Conservation (phyloP, 768 basidiomycete genomes). For the Kwoniella sp. region DNA sequence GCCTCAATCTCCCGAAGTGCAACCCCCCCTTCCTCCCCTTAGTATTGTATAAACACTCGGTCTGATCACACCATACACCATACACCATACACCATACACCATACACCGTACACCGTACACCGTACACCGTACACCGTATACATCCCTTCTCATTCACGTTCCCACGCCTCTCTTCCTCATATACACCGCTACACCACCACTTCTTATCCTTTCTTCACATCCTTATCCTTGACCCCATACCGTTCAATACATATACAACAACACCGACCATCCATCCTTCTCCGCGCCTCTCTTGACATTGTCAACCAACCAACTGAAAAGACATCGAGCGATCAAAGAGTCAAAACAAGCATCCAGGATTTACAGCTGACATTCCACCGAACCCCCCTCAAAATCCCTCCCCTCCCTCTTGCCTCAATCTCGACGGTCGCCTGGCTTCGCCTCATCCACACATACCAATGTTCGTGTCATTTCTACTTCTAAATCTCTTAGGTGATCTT, state of each 20-base stretch:
- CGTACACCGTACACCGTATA: background rate
- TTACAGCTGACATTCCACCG: conserved; percentile 93
- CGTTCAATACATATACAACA: background rate
- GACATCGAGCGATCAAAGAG: background rate
- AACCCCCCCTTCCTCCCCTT: background rate
- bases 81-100: too few relatives aligned
- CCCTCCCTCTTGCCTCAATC: conserved; percentile 50
- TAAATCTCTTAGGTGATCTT: background rate
- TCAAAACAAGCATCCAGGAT: conserved; percentile 80
- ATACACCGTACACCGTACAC: background rate
- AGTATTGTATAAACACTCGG: background rate
- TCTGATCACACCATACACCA: background rate
- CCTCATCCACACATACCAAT: background rate
- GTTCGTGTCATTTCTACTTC: background rate
- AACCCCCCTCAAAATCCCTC: conserved; percentile 91
- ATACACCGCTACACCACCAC: background rate
- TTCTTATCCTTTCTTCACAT: background rate
- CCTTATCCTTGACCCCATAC: too few relatives aligned
- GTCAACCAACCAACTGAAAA: too few relatives aligned
- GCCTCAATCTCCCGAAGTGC: conserved; percentile 1
- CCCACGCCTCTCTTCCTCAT: background rate
- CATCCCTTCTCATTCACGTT: background rate
- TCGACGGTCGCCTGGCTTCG: background rate
- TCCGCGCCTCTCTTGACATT: background rate
- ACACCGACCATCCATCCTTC: background rate